A percentile compares a stretch with the other conserved stretches of the same genome.
These are phyloP conservation scores for Cladobotryum protrusum DNA, from an alignment of 2,329 filamentous ascomycete genomes.

Conservation along the genomic window DNA sequence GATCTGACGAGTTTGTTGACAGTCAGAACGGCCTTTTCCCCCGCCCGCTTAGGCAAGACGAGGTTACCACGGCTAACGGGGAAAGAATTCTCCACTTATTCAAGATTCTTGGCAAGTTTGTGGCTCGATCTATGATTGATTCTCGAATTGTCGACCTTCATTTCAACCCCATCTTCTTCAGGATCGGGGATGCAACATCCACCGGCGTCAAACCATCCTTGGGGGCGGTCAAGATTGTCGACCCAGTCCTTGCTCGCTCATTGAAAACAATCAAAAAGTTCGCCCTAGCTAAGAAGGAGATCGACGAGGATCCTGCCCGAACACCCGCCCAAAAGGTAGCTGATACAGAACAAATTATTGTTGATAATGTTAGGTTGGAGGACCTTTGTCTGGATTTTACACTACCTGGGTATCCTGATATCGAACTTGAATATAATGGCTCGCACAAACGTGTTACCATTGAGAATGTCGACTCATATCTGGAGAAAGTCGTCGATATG, in stretches of 20 bases:
- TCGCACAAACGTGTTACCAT: slow-evolving; percentile 72
- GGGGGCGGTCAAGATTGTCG: slow-evolving; percentile 82
- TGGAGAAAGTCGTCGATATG: slow-evolving; percentile 85
- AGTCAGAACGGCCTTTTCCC: slow-evolving; percentile 84
- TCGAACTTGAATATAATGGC: slow-evolving; percentile 75
- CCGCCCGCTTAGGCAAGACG: slow-evolving; percentile 76
- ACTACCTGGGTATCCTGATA: slow-evolving; percentile 79
- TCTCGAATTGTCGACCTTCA: slow-evolving; percentile 96
- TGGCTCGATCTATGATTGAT: slow-evolving; percentile 96
- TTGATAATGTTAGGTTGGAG: slow-evolving; percentile 74
- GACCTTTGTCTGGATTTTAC: slow-evolving; percentile 93
- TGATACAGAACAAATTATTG: slow-evolving; percentile 60
- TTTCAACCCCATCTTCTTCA: slow-evolving; percentile 97
- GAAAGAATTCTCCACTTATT: slow-evolving; percentile 84
- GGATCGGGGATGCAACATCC: slow-evolving; percentile 66
- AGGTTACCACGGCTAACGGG: slow-evolving; percentile 68
- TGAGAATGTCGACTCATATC: slow-evolving; percentile 82
- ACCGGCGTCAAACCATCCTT: slow-evolving; percentile 70
- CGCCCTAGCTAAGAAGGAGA: slow-evolving; percentile 70
- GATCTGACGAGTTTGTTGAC: slow-evolving; percentile 74
- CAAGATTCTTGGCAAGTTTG: slow-evolving; percentile 92
- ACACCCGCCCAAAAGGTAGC: slow-evolving; percentile 64
- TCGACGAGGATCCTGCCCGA: slow-evolving; percentile 65
- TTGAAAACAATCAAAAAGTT: slow-evolving; percentile 84
- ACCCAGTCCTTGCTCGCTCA: slow-evolving; percentile 78